Conservation (phyloP, 2,329 filamentous ascomycete genomes). For the Emergomyces orientalis region DNA sequence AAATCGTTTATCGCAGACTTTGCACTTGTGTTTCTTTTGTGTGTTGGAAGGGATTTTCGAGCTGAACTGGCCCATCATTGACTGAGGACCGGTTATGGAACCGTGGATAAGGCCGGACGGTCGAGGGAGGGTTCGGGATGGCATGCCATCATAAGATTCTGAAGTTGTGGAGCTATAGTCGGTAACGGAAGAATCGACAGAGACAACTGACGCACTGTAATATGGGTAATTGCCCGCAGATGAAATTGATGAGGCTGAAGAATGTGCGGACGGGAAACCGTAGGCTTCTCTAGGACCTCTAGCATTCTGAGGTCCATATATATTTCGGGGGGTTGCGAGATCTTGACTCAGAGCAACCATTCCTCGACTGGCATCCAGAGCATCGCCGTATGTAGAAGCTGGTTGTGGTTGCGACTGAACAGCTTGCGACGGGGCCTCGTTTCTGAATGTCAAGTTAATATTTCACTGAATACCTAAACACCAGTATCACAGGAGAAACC, state of each 20-base stretch:
- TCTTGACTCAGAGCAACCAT: slow-evolving; percentile 97
- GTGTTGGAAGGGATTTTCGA: slow-evolving; percentile 93
- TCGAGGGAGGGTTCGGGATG: slow-evolving; percentile 72
- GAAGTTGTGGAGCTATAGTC: slow-evolving; percentile 88
- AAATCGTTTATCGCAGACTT: slow-evolving; percentile 96
- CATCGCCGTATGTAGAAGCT: slow-evolving; percentile 69
- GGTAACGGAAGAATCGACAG: slow-evolving; percentile 66
- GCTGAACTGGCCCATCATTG: slow-evolving; percentile 98
- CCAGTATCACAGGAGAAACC: not conserved
- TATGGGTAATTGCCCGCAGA: slow-evolving; percentile 73
- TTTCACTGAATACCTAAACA: not conserved
- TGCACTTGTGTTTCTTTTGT: slow-evolving; percentile 99
- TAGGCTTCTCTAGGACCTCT: slow-evolving; percentile 77
- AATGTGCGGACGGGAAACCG: slow-evolving; percentile 79
- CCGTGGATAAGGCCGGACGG: slow-evolving; percentile 56
- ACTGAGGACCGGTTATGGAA: slow-evolving; percentile 70
- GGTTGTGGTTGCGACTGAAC: slow-evolving; percentile 42
- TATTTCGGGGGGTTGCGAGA: slow-evolving; percentile 66
- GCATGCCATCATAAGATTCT: slow-evolving; percentile 69
- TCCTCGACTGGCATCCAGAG: slow-evolving; percentile 82
- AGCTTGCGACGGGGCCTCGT: slow-evolving; percentile 37
- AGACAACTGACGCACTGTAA: slow-evolving; percentile 66
- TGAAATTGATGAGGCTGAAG: slow-evolving; percentile 90
- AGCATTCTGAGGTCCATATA: slow-evolving; percentile 62
- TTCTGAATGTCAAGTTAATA: slow-evolving; percentile 13